Evolutionary conservation across 306 rosid genomes (phyloP).

Genomic region (Cicer judaicum): DNA sequence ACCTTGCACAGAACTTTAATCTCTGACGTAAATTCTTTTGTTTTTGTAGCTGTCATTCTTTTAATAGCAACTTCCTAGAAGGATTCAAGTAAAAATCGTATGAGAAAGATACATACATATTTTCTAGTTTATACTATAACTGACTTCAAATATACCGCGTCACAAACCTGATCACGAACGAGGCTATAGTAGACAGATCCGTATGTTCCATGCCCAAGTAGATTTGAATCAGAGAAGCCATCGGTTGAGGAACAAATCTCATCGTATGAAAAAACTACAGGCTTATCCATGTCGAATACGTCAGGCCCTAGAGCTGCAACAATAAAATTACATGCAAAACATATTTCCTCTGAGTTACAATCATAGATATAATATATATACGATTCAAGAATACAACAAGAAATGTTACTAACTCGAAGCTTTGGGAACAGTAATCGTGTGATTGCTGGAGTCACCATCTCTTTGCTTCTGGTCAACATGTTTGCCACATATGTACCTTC

Average conservation of each 20-base stretch:
- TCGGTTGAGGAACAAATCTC: constrained; percentile 77
- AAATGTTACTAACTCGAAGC: constrained; percentile 54
- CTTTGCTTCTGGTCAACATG: constrained; percentile 71
- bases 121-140: constrained; percentile 1
- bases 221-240: constrained; percentile 87
- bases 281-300: constrained; percentile 79
- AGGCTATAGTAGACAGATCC: constrained; percentile 89
- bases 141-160: constrained; percentile 35
- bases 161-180: constrained; percentile 82
- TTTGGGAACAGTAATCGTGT: constrained; percentile 69
- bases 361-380: constrained; percentile 23
- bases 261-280: constrained; percentile 77
- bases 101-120: constrained; percentile 21
- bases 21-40: constrained; percentile 88
- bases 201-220: constrained; percentile 93
- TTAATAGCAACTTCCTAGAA: constrained; percentile 94
- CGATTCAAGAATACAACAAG: constrained; percentile 17
- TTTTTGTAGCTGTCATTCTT: constrained; percentile 94
- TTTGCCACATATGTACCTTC: constrained; percentile 76
- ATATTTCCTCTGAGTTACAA: constrained; percentile 15
- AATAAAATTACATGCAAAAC: constrained; percentile 6
- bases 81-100: constrained; percentile 41
- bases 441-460: constrained; percentile 66
- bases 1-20: constrained; percentile 95
- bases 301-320: constrained; percentile 73